Evolutionary conservation across 306 rosid genomes (phyloP).

Genomic region (Begonia fuchsioides): DNA sequence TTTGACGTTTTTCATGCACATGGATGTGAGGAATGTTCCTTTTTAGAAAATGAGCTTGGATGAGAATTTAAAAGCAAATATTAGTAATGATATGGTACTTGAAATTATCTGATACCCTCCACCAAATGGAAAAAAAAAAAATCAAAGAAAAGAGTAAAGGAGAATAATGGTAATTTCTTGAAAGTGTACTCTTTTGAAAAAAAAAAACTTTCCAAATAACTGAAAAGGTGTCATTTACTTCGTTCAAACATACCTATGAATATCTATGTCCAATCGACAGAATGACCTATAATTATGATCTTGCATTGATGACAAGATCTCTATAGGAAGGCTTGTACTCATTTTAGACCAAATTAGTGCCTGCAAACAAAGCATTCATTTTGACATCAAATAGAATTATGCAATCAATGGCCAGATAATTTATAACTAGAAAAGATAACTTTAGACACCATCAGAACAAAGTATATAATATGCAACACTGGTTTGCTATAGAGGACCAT

Average conservation of each 20-base stretch:
- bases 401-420: too few relatives aligned
- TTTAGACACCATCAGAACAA: too few relatives aligned
- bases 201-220: background rate
- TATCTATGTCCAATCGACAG: conserved; percentile 93
- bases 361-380: conserved; percentile 18
- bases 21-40: conserved; percentile 94
- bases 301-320: conserved; percentile 74
- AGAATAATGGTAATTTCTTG: background rate
- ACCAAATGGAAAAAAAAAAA: background rate
- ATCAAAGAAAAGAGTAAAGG: background rate
- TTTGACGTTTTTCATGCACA: conserved; percentile 65
- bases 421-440: too few relatives aligned
- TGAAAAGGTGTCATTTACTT: background rate
- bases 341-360: conserved; percentile 98
- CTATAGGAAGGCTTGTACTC: conserved; percentile 98
- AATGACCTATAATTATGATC: conserved; percentile 57
- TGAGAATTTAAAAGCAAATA: background rate
- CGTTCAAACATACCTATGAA: conserved; percentile 47
- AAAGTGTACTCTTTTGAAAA: background rate
- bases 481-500: too few relatives aligned
- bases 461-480: too few relatives aligned
- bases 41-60: conserved; percentile 8
- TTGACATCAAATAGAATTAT: too few relatives aligned
- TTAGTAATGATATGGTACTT: background rate
- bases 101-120: too few relatives aligned